A percentile compares a stretch with the other conserved stretches of the same genome.
phyloP scores from a whole-genome alignment of 2,329 filamentous ascomycete species.

The Aspergillus aculeatus region DNA sequence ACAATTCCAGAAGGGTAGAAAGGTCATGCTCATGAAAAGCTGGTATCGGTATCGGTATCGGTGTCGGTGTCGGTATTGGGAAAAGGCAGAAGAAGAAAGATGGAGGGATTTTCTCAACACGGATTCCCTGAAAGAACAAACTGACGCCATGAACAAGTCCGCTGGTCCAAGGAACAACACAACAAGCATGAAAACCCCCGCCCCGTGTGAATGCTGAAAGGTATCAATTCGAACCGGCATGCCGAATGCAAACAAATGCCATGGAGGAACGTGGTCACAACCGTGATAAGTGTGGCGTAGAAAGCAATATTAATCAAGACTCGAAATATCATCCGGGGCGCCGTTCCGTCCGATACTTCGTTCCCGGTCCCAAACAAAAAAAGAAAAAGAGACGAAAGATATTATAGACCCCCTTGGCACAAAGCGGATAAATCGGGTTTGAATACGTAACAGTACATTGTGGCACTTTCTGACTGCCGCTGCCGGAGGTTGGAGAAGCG shows the following conservation, averaged over 20 bases:
- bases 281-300: conserved; percentile 6
- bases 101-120: conserved; percentile 17
- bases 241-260: conserved; percentile 25
- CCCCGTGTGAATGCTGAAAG: conserved; percentile 24
- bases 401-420: conserved; percentile 12
- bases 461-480: background rate
- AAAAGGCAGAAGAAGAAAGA: background rate
- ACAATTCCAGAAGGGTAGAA: conserved; percentile 29
- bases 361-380: conserved; percentile 11
- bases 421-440: conserved; percentile 14
- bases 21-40: conserved; percentile 29
- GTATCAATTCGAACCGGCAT: conserved; percentile 24
- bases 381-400: background rate
- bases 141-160: conserved; percentile 29
- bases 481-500: background rate
- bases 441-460: conserved; percentile 16
- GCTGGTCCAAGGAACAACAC: conserved; percentile 22
- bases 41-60: conserved; percentile 29
- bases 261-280: conserved; percentile 9
- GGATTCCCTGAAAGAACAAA: conserved; percentile 17
- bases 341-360: conserved; percentile 19
- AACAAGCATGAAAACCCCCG: conserved; percentile 23
- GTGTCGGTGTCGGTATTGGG: conserved; percentile 1
- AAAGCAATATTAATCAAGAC: conserved; percentile 13
- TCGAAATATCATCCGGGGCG: conserved; percentile 18